These are phyloP conservation scores for Fusarium sp. DNA, from an alignment of 2,329 filamentous ascomycete genomes.

Conservation along the genomic window DNA sequence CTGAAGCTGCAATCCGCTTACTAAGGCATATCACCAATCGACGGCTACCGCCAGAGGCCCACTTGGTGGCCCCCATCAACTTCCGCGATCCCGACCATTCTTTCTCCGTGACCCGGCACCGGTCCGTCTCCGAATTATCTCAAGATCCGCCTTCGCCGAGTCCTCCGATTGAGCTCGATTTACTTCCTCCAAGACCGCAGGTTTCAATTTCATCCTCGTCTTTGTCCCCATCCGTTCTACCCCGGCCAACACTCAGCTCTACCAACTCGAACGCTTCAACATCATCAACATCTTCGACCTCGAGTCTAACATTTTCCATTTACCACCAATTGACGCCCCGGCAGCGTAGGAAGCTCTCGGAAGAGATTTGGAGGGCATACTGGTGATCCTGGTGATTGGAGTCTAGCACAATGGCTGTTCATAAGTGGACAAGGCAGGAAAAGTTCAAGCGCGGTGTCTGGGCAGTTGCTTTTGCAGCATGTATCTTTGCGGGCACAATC, in stretches of 20 bases:
- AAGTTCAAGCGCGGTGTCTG: constrained; percentile 54
- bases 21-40: constrained; percentile 30
- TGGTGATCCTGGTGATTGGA: constrained; percentile 39
- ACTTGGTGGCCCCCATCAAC: constrained; percentile 20
- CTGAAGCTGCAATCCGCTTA: constrained; percentile 32
- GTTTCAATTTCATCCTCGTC: not conserved
- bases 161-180: constrained; percentile 29
- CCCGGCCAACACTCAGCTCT: not conserved
- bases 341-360: constrained; percentile 43
- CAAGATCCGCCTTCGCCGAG: constrained; percentile 15
- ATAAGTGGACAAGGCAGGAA: constrained; percentile 51
- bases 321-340: constrained; percentile 29
- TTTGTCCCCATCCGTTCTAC: not conserved
- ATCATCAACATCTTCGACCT: constrained; percentile 9
- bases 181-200: not conserved
- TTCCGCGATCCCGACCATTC: constrained; percentile 27
- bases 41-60: constrained; percentile 20
- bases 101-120: constrained; percentile 34
- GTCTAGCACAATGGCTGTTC: constrained; percentile 29
- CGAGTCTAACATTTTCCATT: constrained; percentile 5
- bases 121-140: constrained; percentile 26
- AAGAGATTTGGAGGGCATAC: constrained; percentile 47
- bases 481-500: constrained; percentile 61
- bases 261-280: constrained; percentile 10
- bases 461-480: constrained; percentile 62